A percentile compares a stretch with the other conserved stretches of the same genome.
These are phyloP conservation scores for Gossypium rotundifolium DNA, from an alignment of 345 rosid species.

Conservation along the genomic window DNA sequence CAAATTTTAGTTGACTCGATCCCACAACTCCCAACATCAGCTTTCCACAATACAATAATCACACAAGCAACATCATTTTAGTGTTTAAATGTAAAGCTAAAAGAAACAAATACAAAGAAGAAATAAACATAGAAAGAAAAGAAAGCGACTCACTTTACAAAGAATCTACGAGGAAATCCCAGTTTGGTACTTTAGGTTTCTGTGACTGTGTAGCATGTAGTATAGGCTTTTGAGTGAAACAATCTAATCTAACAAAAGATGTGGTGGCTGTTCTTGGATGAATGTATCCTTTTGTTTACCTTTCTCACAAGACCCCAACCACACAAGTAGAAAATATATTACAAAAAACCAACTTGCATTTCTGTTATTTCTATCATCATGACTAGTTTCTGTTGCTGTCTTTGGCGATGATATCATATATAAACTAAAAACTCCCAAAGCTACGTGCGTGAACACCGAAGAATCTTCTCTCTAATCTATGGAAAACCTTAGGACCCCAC, in stretches of 20 bases:
- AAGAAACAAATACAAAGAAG: conserved; percentile 2
- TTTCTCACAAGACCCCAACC: conserved; percentile 11
- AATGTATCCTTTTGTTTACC: conserved; percentile 17
- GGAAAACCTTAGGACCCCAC: conserved; percentile 11
- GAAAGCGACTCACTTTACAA: conserved; percentile 33
- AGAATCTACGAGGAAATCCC: conserved; percentile 20
- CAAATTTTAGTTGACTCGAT: conserved; percentile 6
- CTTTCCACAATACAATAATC: no score
- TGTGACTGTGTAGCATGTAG: conserved; percentile 8
- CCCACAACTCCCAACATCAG: neutral
- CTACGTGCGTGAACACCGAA: conserved; percentile 20
- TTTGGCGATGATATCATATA: neutral
- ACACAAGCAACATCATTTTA: no score
- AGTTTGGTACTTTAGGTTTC: conserved; percentile 15
- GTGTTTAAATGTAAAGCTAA: neutral
- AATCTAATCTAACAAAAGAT: conserved; percentile 21
- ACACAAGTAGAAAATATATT: neutral
- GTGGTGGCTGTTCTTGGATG: conserved; percentile 18
- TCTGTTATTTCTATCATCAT: conserved; percentile 12
- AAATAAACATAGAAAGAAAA: conserved; percentile 4
- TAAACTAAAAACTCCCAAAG: neutral
- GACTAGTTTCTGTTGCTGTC: neutral
- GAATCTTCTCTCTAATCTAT: conserved; percentile 13
- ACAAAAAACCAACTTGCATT: conserved; percentile 7
- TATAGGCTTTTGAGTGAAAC: conserved; percentile 7